Evolutionary conservation across 305 asterid genomes (phyloP), one percentile per base, ranked within the genome.

Genomic region (Fraxinus nigra): DNA sequence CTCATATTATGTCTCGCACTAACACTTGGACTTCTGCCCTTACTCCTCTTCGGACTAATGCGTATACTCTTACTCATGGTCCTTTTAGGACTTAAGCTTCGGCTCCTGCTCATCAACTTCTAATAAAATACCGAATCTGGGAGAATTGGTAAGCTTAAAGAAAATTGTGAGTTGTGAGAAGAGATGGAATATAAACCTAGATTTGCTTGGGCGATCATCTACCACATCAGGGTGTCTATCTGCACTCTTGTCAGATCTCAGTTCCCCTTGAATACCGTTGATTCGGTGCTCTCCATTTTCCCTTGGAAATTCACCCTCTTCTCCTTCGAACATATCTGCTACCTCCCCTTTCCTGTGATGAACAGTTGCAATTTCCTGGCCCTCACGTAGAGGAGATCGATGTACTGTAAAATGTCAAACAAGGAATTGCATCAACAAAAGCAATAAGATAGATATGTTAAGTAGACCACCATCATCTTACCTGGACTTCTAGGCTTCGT

Each of bases 21-120:
- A 28, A 82, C 72, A 78, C 85, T 87, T 34, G 85, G 89, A 78
- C 97, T 94, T 86, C 89, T 85, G 82, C 88, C 89, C 67, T 76
- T 83, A 85, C 84, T 86, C 85, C 92, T 89, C 82, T 82, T 84
- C 20, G 99, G 98, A 86, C 99, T 95, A 70, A 94, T 90, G 90
- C 99, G 94, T 95, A 91, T 92, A 87, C 98, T 95, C 94, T 91
- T 91, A 80, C 94, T 94, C 90, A 81, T 65, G 76, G 92, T 81
- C 87, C 93, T 92, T 82, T 85, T 88, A 86, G 86, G 87, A 89
- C 90, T 90, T 51, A 78, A 5, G 86, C 96, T 97, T 84, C 89
- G 90, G 86, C 98, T 93, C 96, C 99, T 95, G 96, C 84, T 77
- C 85, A 80, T 82, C 81, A 77, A 84, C 84, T 56, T 69, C 46